Percentiles rank a stretch among this genome's conserved stretches.
Evolutionary conservation across 257 asterid species (phyloP).

Genomic region (Handroanthus guayacan): DNA sequence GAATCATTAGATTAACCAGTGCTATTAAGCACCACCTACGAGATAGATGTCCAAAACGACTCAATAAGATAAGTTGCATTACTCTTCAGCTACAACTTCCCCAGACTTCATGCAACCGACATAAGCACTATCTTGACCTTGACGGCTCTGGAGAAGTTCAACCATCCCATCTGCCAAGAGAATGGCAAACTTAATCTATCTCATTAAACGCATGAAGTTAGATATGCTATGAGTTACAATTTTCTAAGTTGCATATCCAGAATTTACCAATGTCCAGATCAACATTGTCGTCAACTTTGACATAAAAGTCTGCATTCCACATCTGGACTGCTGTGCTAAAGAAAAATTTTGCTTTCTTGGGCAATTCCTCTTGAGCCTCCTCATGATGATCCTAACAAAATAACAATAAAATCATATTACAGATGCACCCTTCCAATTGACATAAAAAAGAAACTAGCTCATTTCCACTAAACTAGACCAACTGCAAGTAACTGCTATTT

Average conservation of each 20-base stretch:
- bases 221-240: conserved; percentile 4
- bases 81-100: conserved; percentile 83
- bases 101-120: conserved; percentile 99
- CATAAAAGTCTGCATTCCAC: conserved; percentile 95
- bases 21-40: conserved; percentile 17
- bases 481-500: background rate
- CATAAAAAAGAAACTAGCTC: conserved; percentile 9
- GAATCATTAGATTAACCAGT: conserved; percentile 9
- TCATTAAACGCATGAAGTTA: background rate
- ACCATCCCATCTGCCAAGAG: conserved; percentile 65
- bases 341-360: conserved; percentile 84
- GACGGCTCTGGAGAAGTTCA: conserved; percentile 78
- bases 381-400: conserved; percentile 75
- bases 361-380: conserved; percentile 90
- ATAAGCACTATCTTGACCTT: conserved; percentile 72
- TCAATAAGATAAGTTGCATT: conserved; percentile 46
- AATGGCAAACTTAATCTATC: conserved; percentile 1
- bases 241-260: conserved; percentile 24
- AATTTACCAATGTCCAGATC: conserved; percentile 77
- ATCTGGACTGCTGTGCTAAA: conserved; percentile 84
- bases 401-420: conserved; percentile 21
- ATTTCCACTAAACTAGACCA: conserved; percentile 6
- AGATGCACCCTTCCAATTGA: background rate
- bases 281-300: conserved; percentile 78
- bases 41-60: conserved; percentile 25